phyloP scores from a whole-genome alignment of 306 rosid species.

The Vicia faba region DNA sequence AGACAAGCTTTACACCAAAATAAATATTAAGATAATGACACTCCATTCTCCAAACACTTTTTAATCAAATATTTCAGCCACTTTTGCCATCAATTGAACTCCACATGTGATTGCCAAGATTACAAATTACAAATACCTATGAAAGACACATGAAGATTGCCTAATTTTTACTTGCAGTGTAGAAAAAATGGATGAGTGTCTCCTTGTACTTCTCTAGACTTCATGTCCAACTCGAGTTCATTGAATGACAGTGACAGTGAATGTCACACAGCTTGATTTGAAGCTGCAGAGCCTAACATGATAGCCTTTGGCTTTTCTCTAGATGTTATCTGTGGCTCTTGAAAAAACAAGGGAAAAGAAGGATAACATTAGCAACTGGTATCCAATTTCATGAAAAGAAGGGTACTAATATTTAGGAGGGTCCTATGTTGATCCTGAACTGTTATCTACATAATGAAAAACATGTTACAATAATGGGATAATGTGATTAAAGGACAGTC shows the following conservation, averaged over 20 bases:
- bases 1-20: conserved; percentile 26
- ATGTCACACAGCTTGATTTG: conserved; percentile 45
- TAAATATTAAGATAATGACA: conserved; percentile 30
- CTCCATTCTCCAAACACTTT: conserved; percentile 2
- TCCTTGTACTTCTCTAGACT: conserved; percentile 29
- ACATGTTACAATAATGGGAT: not conserved
- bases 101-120: conserved; percentile 30
- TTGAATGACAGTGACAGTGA: conserved; percentile 32
- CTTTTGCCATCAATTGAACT: not conserved
- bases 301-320: conserved; percentile 51
- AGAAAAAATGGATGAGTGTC: conserved; percentile 7
- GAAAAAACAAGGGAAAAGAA: conserved; percentile 25
- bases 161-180: conserved; percentile 17
- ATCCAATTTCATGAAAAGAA: conserved; percentile 25
- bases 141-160: conserved; percentile 29
- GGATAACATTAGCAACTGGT: conserved; percentile 18
- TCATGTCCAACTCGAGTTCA: conserved; percentile 13
- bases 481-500: not conserved
- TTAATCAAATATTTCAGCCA: conserved; percentile 28
- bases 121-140: conserved; percentile 34
- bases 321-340: conserved; percentile 59
- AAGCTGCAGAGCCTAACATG: conserved; percentile 38
- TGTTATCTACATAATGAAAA: conserved; percentile 32
- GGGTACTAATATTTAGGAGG: conserved; percentile 2
- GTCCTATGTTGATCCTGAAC: conserved; percentile 38